These are phyloP conservation scores for Umbilicus rupestris DNA, from an alignment of 164 flowering plant genomes.

Conservation along the genomic window DNA sequence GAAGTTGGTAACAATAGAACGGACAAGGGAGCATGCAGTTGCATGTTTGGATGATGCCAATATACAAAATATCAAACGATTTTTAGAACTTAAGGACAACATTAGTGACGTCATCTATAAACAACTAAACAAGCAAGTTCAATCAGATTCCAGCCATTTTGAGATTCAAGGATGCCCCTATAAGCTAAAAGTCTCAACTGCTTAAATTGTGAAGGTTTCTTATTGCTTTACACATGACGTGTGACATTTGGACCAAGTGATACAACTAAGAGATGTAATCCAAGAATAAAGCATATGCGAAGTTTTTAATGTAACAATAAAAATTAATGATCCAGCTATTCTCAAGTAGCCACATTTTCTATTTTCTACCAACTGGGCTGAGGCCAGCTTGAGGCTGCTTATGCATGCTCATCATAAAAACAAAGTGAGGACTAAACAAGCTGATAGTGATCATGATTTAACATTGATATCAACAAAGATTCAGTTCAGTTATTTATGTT, in stretches of 20 bases:
- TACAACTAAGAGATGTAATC: too few relatives aligned
- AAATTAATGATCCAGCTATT: not conserved
- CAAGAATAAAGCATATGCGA: too few relatives aligned
- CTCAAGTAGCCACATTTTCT: not conserved
- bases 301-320: too few relatives aligned
- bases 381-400: not conserved
- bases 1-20: not conserved
- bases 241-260: too few relatives aligned
- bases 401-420: not conserved
- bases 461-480: too few relatives aligned
- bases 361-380: not conserved
- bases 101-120: not conserved
- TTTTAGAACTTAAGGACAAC: not conserved
- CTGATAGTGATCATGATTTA: too few relatives aligned
- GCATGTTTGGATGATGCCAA: not conserved
- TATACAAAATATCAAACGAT: not conserved
- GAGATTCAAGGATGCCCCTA: not conserved
- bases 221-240: too few relatives aligned
- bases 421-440: too few relatives aligned
- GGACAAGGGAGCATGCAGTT: not conserved
- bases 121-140: not conserved
- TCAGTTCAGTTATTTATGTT: too few relatives aligned
- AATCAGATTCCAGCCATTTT: conserved; percentile 2
- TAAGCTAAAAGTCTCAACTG: not conserved
- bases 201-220: too few relatives aligned